These are phyloP conservation scores for Solanum pinnatisectum DNA, from an alignment of 257 asterid genomes.

Conservation along the genomic window DNA sequence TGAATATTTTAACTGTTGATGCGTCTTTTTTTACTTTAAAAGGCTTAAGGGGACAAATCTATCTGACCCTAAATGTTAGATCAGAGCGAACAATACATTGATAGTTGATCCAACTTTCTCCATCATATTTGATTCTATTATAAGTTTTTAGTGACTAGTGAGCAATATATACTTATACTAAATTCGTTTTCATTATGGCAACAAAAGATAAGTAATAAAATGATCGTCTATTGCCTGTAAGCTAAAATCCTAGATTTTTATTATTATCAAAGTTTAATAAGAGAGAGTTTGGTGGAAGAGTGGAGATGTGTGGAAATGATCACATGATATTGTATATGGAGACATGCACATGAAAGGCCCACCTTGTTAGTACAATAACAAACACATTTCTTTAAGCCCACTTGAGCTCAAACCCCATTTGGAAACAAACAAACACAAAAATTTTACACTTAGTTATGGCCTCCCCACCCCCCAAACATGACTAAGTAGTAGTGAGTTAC, in stretches of 20 bases:
- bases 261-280: neutral
- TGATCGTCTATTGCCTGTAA: neutral
- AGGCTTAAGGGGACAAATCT: neutral
- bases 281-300: neutral
- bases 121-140: neutral
- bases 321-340: conserved; percentile 29
- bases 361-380: conserved; percentile 18
- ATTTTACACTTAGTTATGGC: neutral
- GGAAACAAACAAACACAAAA: conserved; percentile 3
- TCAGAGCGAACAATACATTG: fast-evolving
- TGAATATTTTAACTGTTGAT: neutral
- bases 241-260: neutral
- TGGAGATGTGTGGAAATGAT: conserved; percentile 19
- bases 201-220: neutral
- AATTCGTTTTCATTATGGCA: neutral
- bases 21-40: neutral
- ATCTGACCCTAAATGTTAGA: neutral
- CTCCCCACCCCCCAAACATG: neutral
- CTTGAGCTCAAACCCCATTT: conserved; percentile 7
- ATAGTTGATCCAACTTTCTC: neutral
- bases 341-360: conserved; percentile 27
- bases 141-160: neutral
- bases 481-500: neutral
- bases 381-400: conserved; percentile 5
- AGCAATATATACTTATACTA: neutral